These are phyloP conservation scores for Fusarium haematococcum DNA, from an alignment of 2,329 filamentous ascomycete genomes.

Conservation along the genomic window DNA sequence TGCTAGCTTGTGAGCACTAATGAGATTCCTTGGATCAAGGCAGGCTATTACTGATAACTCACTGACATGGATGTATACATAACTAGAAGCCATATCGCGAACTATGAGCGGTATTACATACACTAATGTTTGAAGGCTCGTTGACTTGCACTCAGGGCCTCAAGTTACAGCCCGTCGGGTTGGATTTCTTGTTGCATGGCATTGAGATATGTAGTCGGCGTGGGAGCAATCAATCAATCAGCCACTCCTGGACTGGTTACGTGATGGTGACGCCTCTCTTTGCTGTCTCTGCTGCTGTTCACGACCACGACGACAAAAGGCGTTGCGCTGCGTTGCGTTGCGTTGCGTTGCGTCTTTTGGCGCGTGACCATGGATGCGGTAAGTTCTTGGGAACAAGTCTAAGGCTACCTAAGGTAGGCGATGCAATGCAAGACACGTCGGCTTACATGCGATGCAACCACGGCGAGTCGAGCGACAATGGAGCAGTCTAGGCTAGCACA, in stretches of 20 bases:
- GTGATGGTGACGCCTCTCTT: neutral
- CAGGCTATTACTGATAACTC: neutral
- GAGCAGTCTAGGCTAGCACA: neutral
- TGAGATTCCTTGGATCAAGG: neutral
- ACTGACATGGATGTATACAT: neutral
- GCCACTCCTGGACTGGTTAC: neutral
- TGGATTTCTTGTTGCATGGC: neutral
- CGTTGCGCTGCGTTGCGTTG: neutral
- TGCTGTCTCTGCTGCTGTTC: neutral
- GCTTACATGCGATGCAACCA: conserved; percentile 24
- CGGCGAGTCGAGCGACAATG: neutral
- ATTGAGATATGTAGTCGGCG: neutral
- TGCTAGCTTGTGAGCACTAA: neutral
- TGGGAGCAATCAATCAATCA: neutral
- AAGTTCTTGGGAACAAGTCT: neutral
- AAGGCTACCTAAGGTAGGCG: neutral
- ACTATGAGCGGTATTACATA: neutral
- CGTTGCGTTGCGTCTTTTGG: neutral
- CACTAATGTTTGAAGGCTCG: neutral
- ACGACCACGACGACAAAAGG: neutral
- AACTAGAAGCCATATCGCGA: neutral
- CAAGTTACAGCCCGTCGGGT: neutral
- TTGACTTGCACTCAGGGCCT: neutral
- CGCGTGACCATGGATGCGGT: neutral
- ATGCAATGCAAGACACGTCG: conserved; percentile 49